Base-by-base conservation (phyloP, 257 asterid genomes). In the Solanum acaule region DNA sequence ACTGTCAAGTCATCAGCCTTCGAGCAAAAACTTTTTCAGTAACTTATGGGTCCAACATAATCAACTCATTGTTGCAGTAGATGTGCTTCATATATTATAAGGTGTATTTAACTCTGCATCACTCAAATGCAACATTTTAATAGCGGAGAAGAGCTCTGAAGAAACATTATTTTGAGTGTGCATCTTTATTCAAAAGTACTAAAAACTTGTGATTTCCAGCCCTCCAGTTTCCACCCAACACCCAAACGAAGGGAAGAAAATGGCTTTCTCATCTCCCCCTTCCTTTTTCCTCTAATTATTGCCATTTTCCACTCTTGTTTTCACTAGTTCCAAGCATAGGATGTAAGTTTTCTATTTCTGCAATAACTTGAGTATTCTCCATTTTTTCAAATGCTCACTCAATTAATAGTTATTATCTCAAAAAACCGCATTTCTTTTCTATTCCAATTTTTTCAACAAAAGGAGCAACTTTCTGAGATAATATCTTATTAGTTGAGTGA, bases 1-100 rank as follows among this genome's bases (percentile, higher is more conserved):
- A 65, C 72, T 65, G 72, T 65, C 72, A n/a, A 65, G 6, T n/a
- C 72, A 65, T 65, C 71, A 65, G 72, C 72, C 72, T 65, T 65
- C 5, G 72, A 65, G 72, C 33, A 65, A 65, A n/a, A 65, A 5
- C 18, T 10, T n/a, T 63, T 65, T 11, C 72, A 10, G 71, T 10
- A 23, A 63, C 31, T 59, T 59, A 3, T 59, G 67, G 67, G 27
- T 59, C 11, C 67, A 59, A 59, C 67, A 20, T 59, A 20, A 59
- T 22, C 3, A 61, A 61, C 68, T 22, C 29, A 61, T 23, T 22
- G 68, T 59, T 59, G 68, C 59, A 77, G 84, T 7, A n/a, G n/a
- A 3, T 40, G n/a, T 18, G 20, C 4, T 78, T 40, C n/a, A 78
- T 42, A 13, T 61, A 61, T 63, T 78, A 8, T 44, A 79, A 79